phyloP scores from a whole-genome alignment of 2,329 filamentous ascomycete genomes.

The Colletotrichum coccodes region DNA sequence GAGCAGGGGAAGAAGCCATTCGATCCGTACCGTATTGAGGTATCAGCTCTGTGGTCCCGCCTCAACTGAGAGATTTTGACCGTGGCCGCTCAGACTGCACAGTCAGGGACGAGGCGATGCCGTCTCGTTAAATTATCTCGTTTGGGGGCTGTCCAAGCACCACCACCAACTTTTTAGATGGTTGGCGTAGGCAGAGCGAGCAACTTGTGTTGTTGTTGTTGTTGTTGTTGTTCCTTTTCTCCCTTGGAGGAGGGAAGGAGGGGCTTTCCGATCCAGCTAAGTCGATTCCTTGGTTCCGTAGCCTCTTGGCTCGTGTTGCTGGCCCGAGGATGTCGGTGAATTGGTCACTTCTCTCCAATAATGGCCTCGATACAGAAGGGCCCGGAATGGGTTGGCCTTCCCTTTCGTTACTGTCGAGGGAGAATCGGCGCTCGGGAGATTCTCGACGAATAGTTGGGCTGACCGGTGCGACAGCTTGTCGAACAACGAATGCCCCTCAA shows the following conservation, averaged over 20 bases:
- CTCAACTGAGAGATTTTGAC: conserved; percentile 10
- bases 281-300: conserved; percentile 19
- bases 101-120: conserved; percentile 11
- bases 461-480: not conserved
- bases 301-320: not conserved
- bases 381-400: conserved; percentile 18
- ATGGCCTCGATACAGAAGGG: conserved; percentile 8
- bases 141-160: conserved; percentile 25
- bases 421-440: not conserved
- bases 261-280: conserved; percentile 2
- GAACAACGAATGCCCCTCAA: conserved; percentile 5
- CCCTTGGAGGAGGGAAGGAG: not conserved
- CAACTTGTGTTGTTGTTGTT: not conserved
- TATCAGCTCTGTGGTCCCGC: conserved; percentile 10
- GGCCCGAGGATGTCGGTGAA: conserved; percentile 9
- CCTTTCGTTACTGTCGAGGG: conserved; percentile 12
- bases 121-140: conserved; percentile 19
- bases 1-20: not conserved
- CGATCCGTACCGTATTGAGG: not conserved
- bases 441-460: not conserved
- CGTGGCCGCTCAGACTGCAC: conserved; percentile 4
- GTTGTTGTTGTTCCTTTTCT: conserved; percentile 24
- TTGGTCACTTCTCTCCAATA: not conserved
- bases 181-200: not conserved
- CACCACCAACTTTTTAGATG: not conserved